Percentiles rank a stretch among this genome's conserved stretches.
Conservation (phyloP, 345 rosid genomes). For the Corchorus capsularis region DNA sequence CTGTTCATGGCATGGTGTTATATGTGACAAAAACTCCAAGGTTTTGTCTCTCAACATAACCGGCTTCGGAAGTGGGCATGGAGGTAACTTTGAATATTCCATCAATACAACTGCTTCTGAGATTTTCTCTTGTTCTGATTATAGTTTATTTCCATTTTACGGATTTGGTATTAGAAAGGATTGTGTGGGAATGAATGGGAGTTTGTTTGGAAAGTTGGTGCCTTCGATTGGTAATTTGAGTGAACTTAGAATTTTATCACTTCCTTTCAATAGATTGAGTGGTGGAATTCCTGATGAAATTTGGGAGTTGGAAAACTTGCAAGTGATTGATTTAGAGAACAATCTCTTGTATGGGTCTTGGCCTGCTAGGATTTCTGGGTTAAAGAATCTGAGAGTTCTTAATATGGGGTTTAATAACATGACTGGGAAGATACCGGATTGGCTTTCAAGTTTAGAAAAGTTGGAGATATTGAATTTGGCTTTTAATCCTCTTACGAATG, state of each 20-base stretch:
- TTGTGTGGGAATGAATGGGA: conserved; percentile 51
- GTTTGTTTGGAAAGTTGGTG: conserved; percentile 58
- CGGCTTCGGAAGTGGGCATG: conserved; percentile 44
- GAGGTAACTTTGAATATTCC: conserved; percentile 36
- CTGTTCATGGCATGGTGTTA: conserved; percentile 75
- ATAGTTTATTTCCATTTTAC: conserved; percentile 62
- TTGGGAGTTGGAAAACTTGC: conserved; percentile 77
- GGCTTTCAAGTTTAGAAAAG: conserved; percentile 36
- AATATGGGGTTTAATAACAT: conserved; percentile 80
- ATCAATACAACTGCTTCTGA: conserved; percentile 32
- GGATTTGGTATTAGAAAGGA: conserved; percentile 70
- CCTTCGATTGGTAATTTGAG: conserved; percentile 54
- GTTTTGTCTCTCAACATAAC: conserved; percentile 76
- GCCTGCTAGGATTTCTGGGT: conserved; percentile 52
- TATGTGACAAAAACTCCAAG: conserved; percentile 57
- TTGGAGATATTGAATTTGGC: conserved; percentile 76
- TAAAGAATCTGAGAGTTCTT: conserved; percentile 60
- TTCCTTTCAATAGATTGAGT: conserved; percentile 71
- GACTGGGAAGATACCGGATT: conserved; percentile 59
- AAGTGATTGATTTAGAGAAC: conserved; percentile 93
- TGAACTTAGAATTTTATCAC: conserved; percentile 70
- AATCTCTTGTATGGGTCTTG: conserved; percentile 51
- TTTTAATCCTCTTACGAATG: conserved; percentile 64
- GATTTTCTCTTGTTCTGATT: conserved; percentile 53
- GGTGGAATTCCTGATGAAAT: conserved; percentile 71